Base-by-base conservation (phyloP, 371 early-diverging fungal genomes). In the Rhizomucor pusillus region DNA sequence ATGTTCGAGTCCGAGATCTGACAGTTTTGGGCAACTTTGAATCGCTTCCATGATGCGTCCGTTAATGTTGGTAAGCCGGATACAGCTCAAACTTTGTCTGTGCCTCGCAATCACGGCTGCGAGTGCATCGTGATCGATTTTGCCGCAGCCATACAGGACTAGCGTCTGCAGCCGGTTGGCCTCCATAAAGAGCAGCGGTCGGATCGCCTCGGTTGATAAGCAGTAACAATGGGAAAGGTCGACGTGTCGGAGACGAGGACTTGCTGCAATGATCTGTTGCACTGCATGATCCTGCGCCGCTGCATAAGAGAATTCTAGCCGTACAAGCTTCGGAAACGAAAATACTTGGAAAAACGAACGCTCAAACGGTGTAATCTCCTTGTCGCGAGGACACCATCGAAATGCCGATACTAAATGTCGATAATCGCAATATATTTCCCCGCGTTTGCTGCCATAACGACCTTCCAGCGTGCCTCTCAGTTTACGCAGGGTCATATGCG, bases 171-270 rank as follows among this genome's bases (percentile, higher is more conserved):
- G 57, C 19, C 59, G 60, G 3, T 41, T 57, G 16, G 60, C 53
- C 29, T 29, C 29, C 52, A 67, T 66, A 7, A 45, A 18, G 10
- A 71, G 36, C 4, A 75, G 49, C 0, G 75, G 75, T 11, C 47
- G 57, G n/a, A 75, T 71, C 5, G 67, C 70, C 16, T 64, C 62
- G 3, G 72, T 71, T 1, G 75, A 71, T 18, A 75, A 54, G 47
- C 72, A 66, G 19, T 75, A 75, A 23, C 75, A 75, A 40, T 69
- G 72, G 2, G 75, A 75, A 1, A 75, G 47, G 36, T 75, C 62
- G 24, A 72, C 54, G 29, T 72, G 67, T 0, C 59, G 54, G 45
- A 75, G 49, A 23, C 49, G 56, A n/a, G 54, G 57, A 20, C 57
- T 60, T 10, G 54, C 53, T 2, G 61, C 48, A 22, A 75, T 61